These are phyloP conservation scores for Solanum dulcamara DNA, from an alignment of 257 asterid species.

Conservation along the genomic window DNA sequence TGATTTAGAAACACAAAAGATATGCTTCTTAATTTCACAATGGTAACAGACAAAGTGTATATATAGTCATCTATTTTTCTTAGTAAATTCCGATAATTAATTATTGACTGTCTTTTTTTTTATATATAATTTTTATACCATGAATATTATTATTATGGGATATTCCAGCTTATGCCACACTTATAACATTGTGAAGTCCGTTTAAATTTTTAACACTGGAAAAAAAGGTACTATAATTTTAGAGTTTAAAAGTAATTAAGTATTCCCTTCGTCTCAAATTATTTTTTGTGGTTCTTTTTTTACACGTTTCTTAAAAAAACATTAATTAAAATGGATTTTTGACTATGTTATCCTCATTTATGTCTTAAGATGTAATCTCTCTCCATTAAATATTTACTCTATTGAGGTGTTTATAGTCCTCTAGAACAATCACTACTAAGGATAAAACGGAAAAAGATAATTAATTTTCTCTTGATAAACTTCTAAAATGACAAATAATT, in stretches of 20 bases:
- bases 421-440: neutral
- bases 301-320: too few relatives aligned
- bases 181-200: neutral
- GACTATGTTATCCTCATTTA: too few relatives aligned
- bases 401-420: fast-evolving
- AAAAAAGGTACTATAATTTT: neutral
- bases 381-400: too few relatives aligned
- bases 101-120: neutral
- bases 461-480: neutral
- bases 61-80: neutral
- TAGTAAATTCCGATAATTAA: neutral
- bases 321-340: too few relatives aligned
- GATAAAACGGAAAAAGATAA: neutral
- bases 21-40: neutral
- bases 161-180: neutral
- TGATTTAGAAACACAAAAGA: neutral
- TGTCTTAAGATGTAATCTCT: neutral
- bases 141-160: neutral
- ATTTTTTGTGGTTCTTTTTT: too few relatives aligned
- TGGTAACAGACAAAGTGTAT: neutral
- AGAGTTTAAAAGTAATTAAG: neutral
- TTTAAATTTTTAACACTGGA: neutral
- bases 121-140: neutral
- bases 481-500: too few relatives aligned
- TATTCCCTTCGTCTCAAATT: too few relatives aligned